These are phyloP conservation scores for Alternaria dauci DNA, from an alignment of 2,329 filamentous ascomycete species.

Conservation along the genomic window DNA sequence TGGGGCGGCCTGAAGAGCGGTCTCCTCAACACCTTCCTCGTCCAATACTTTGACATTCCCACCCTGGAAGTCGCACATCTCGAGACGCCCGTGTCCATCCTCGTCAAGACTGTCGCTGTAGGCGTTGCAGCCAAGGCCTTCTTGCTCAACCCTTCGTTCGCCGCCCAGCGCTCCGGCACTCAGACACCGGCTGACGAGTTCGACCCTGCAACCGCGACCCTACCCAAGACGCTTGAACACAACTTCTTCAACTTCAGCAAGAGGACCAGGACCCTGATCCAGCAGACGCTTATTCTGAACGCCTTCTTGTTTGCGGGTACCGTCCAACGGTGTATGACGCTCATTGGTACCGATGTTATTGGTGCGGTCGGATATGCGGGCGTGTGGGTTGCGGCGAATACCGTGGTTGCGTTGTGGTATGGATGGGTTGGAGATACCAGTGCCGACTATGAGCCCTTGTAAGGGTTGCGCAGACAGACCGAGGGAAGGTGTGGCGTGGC, in stretches of 20 bases:
- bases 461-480: neutral
- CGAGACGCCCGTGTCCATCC: slow-evolving; percentile 59
- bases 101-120: slow-evolving; percentile 69
- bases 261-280: slow-evolving; percentile 68
- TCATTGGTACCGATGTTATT: slow-evolving; percentile 72
- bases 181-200: slow-evolving; percentile 64
- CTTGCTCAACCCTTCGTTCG: slow-evolving; percentile 75
- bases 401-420: slow-evolving; percentile 66
- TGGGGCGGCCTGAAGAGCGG: slow-evolving; percentile 73
- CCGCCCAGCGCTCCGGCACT: slow-evolving; percentile 60
- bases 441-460: slow-evolving; percentile 34
- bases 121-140: slow-evolving; percentile 78
- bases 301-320: slow-evolving; percentile 60
- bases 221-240: slow-evolving; percentile 74
- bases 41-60: slow-evolving; percentile 76
- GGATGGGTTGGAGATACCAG: slow-evolving; percentile 58
- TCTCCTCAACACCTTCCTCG: slow-evolving; percentile 72
- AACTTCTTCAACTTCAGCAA: slow-evolving; percentile 77
- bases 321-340: slow-evolving; percentile 71
- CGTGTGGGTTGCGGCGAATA: slow-evolving; percentile 75
- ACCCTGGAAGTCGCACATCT: slow-evolving; percentile 73
- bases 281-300: slow-evolving; percentile 62
- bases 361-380: slow-evolving; percentile 78
- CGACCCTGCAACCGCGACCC: slow-evolving; percentile 69
- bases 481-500: neutral